Base-by-base conservation (phyloP, 2,329 filamentous ascomycete genomes). In the Ascochyta lentis region DNA sequence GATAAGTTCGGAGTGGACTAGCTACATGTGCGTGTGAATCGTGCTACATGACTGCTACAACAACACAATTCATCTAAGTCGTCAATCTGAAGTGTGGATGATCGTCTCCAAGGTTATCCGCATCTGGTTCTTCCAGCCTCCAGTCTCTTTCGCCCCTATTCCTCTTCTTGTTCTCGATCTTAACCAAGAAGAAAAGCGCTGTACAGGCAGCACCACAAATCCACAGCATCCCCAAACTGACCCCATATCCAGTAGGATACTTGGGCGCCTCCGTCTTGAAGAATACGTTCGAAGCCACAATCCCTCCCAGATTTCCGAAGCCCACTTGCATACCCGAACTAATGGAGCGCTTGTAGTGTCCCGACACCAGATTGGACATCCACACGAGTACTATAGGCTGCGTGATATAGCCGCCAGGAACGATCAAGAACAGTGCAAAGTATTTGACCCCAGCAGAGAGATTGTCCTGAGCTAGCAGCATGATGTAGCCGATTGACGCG, bases 321-420 rank as follows among this genome's bases (percentile, higher is more conserved):
- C 70, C 68, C 4, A 48, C 76, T 71, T 57, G 76, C 82, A 84
- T 77, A 2, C 81, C 83, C 0, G 80, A 76, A 3, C 76, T 75
- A 23, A 86, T 76, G 0, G 79, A 76, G 16, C 83, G 78, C 73
- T 86, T 86, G 68, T 84, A 86, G 66, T 85, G 83, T 1, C 84
- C 84, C 0, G 77, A 79, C 60, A 85, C 77, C 59, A 84, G 83
- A 66, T 86, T 86, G 53, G 78, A 79, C 22, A 86, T 73, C 84
- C 84, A 87, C 6, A 78, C 81, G 24, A 86, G 72, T 1, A 78
- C 77, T 38, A 86, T 78, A 1, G 84, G 84, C 56, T 84, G 81
- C 3, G 80, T 79, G 46, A 83, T 81, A 65, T 82, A 86, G 2
- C 80, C 80, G 15, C 84, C 84, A 7, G 76, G 75, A 2, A 82